Conservation (phyloP, 1,284 basidiomycete genomes). For the Wallemia mellicola region DNA sequence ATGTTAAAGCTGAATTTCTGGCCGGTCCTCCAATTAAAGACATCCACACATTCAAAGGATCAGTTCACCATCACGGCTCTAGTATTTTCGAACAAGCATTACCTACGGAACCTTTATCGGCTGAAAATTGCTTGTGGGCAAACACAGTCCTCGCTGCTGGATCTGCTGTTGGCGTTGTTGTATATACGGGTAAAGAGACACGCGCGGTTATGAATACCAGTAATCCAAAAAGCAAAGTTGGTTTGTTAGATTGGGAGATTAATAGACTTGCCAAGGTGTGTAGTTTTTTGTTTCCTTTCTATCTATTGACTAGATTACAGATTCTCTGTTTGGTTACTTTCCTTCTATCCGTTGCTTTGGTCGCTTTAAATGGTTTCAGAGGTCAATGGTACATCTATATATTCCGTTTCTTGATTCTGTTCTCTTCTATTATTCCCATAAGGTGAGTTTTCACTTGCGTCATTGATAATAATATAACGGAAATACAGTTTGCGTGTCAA, state of each 20-base stretch:
- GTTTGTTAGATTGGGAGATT: conserved; percentile 73
- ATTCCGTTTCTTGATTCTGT: conserved; percentile 85
- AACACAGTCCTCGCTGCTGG: conserved; percentile 94
- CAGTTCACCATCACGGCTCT: conserved; percentile 38
- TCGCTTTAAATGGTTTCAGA: conserved; percentile 84
- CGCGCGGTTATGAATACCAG: conserved; percentile 98
- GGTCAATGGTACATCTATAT: conserved; percentile 91
- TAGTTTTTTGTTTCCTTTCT: neutral
- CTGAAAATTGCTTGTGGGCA: conserved; percentile 86
- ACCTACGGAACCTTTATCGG: conserved; percentile 40
- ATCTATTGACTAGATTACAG: conserved; percentile 17
- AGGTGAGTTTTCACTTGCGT: conserved; percentile 36
- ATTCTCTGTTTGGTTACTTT: conserved; percentile 87
- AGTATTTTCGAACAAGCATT: conserved; percentile 18
- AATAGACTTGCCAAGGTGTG: conserved; percentile 74
- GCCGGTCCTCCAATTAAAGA: conserved; percentile 39
- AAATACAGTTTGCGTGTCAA: conserved; percentile 62
- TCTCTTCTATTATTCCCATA: conserved; percentile 96
- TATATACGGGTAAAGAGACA: conserved; percentile 85
- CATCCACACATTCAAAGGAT: conserved; percentile 84
- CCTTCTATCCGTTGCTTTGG: conserved; percentile 59
- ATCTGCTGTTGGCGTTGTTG: conserved; percentile 63
- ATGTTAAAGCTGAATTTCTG: conserved; percentile 54
- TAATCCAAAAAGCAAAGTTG: conserved; percentile 82
- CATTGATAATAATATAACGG: neutral